Evolutionary conservation across 768 basidiomycete species (phyloP), one percentile per base, ranked within the genome.

Genomic region (Dioszegia crocea): DNA sequence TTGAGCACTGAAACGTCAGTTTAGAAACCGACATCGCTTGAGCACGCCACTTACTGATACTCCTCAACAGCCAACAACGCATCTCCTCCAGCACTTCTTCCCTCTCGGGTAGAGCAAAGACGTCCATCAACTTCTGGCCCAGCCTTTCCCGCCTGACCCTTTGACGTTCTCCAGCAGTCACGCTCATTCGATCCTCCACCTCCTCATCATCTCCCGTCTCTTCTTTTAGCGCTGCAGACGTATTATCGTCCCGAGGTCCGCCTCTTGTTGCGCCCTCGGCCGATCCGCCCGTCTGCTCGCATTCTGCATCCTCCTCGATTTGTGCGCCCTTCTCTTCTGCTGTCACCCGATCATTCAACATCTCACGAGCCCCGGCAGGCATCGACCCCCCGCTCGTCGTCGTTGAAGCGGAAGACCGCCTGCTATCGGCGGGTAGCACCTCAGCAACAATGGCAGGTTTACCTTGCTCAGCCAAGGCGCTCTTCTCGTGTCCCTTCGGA

Each of bases 31-130:
- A 52, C 49, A 53, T 41, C 16, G n/a, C 6, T 24, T 12, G 40
- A 4, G 21, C 1, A 10, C 33, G 39, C 30, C 85, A 19, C 91
- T 83, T 71, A 93, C 91, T 79, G 64, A 93, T 85, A 49, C 89
- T 91, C 50, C 91, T 85, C 57, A 97, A 78, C 10, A 97, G 80
- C 90, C 91, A 97, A 74, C 91, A 96, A 1, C 90, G 87, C 84
- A 94, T 86, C 80, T 96, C 92, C 86, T 73, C 69, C 33, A 88
- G 79, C 11, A 99, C 93, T 75, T 94, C 90, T 54, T 86, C 83
- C 39, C 91, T 88, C 41, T 83, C 86, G 17, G 84, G 80, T 38
- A 97, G 72, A 36, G 88, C 87, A 68, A 92, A 99, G 1, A 98
- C 85, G 46, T 93, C 89, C 73, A 83, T 84, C 56, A 99, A 78